phyloP scores from a whole-genome alignment of 306 rosid species.

The Vigna hirtella region DNA sequence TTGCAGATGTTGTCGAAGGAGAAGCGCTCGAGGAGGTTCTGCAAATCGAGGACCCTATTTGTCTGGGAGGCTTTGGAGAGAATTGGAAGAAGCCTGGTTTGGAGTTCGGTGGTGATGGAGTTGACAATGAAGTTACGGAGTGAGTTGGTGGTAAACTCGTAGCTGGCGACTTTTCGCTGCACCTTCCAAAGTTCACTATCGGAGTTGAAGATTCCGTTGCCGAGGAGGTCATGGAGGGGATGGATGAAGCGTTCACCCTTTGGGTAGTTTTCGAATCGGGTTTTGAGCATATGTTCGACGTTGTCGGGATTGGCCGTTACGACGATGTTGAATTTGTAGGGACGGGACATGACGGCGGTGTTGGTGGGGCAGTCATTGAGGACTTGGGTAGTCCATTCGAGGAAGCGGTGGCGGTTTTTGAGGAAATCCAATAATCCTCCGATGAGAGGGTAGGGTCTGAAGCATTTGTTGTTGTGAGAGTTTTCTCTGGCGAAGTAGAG shows the following conservation, averaged over 20 bases:
- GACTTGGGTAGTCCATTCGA: conserved; percentile 64
- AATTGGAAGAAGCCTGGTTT: conserved; percentile 57
- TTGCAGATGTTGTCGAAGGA: conserved; percentile 78
- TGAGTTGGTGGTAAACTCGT: conserved; percentile 72
- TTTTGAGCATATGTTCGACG: conserved; percentile 66
- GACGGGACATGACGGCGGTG: conserved; percentile 57
- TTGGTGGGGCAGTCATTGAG: conserved; percentile 53
- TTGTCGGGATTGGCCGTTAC: conserved; percentile 66
- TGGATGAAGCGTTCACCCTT: conserved; percentile 59
- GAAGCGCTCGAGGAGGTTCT: conserved; percentile 69
- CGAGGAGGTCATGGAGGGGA: conserved; percentile 64
- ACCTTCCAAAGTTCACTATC: conserved; percentile 66
- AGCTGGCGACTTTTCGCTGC: conserved; percentile 72
- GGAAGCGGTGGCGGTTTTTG: conserved; percentile 62
- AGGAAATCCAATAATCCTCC: conserved; percentile 45
- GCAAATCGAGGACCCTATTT: conserved; percentile 55
- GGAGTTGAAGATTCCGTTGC: conserved; percentile 74
- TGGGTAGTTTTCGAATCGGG: conserved; percentile 75
- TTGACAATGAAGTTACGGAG: conserved; percentile 61
- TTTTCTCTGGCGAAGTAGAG: conserved; percentile 12
- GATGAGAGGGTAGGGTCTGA: conserved; percentile 36
- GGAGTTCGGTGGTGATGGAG: conserved; percentile 54
- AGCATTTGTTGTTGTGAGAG: conserved; percentile 42
- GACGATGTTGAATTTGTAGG: conserved; percentile 48
- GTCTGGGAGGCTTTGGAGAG: conserved; percentile 44